Percentiles rank a stretch among this genome's conserved stretches.
phyloP scores from a whole-genome alignment of 805 yeast species.

The Blastobotrys attinorum region DNA sequence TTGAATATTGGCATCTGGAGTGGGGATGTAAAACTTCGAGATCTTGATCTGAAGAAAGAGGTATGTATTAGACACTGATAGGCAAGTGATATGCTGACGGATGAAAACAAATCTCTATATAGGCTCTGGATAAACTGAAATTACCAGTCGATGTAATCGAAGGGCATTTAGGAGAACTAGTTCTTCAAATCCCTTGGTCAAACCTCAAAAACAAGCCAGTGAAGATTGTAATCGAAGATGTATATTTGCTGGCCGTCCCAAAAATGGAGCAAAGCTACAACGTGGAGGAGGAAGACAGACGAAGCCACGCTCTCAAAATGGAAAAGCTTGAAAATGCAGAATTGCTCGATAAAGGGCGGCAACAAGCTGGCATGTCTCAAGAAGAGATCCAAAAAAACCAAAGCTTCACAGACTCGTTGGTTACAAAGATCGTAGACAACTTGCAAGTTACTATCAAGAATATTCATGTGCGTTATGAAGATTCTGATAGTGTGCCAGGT shows the following conservation, averaged over 20 bases:
- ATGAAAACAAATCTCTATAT: not conserved
- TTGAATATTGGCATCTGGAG: slow-evolving; percentile 95
- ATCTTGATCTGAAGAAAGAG: slow-evolving; percentile 75
- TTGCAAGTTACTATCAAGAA: slow-evolving; percentile 84
- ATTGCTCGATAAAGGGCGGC: slow-evolving; percentile 39
- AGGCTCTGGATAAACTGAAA: slow-evolving; percentile 74
- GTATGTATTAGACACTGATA: slow-evolving; percentile 18
- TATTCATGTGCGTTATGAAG: slow-evolving; percentile 91
- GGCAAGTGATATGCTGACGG: not conserved
- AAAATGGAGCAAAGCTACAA: slow-evolving; percentile 47
- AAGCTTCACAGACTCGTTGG: slow-evolving; percentile 75
- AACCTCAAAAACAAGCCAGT: slow-evolving; percentile 90
- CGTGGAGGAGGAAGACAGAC: slow-evolving; percentile 50
- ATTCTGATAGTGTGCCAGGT: slow-evolving; percentile 53
- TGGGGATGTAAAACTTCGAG: slow-evolving; percentile 84
- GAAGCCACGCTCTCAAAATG: slow-evolving; percentile 58
- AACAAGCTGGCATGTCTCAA: slow-evolving; percentile 23
- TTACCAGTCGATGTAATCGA: slow-evolving; percentile 81
- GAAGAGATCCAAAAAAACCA: slow-evolving; percentile 48
- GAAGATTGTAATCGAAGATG: slow-evolving; percentile 77
- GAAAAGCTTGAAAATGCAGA: slow-evolving; percentile 61
- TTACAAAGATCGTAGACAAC: slow-evolving; percentile 88
- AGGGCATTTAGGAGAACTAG: slow-evolving; percentile 85
- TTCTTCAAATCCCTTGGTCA: slow-evolving; percentile 95
- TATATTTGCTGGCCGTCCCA: slow-evolving; percentile 75